Base-by-base conservation (phyloP, 2,329 filamentous ascomycete genomes). In the Chaetothyriales sp. region DNA sequence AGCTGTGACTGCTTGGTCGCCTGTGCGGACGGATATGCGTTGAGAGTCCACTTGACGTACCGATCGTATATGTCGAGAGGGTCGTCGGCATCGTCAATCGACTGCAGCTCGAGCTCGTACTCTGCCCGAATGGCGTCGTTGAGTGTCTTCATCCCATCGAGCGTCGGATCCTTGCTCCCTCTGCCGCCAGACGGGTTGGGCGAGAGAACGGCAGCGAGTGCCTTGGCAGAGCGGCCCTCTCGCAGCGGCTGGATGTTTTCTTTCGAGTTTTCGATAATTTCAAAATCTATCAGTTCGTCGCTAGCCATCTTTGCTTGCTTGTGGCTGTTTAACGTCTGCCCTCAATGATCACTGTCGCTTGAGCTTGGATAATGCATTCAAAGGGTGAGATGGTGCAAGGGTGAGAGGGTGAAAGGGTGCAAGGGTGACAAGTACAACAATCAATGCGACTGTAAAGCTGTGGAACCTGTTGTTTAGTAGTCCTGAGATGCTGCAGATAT, bases 221-320 rank as follows among this genome's bases (percentile, higher is more conserved):
- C 89, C 70, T 82, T 86, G 45, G 90, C 92, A 43, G 90, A 96
- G 57, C 92, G 75, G 32, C 83, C 92, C 55, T 86, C 84, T 15
- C 90, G 89, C 10, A 98, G 76, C 19, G 88, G 82, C 68, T 95
- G 89, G 51, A 98, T 95, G 68, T 98, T 98, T 71, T 98, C 92
- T 70, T 98, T 98, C 62, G 95, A 89, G 46, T 79, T 80, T 70
- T 98, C 92, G 69, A 98, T 95, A 56, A 95, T 78, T 61, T 94
- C 85, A 71, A 98, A 96, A 70, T 73, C 65, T 57, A 73, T 67
- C 47, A 70, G 62, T 55, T 73, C 70, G 43, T 69, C 65, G 44
- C 10, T 39, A 10, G 32, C 32, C 32, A 39, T 39, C 7, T 39
- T 47, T 57, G 55, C 44, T 53, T 51, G 49, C 26, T 20, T 54